These are phyloP conservation scores for Aspergillus neotritici DNA, from an alignment of 2,329 filamentous ascomycete species.

Conservation along the genomic window DNA sequence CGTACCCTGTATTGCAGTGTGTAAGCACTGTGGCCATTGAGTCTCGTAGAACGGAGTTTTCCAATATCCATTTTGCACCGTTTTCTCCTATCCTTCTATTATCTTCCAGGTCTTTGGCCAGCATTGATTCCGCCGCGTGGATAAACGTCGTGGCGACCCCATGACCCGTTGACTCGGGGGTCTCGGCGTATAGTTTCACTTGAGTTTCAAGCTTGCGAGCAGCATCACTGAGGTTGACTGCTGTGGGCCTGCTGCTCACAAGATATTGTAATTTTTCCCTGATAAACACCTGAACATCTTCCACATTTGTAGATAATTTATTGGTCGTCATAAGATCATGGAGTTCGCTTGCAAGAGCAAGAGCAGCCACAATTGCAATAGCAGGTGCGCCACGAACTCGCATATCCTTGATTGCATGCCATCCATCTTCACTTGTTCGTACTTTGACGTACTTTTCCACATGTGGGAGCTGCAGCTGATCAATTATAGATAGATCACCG, in stretches of 20 bases:
- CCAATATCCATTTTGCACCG: constrained; percentile 76
- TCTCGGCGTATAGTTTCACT: constrained; percentile 45
- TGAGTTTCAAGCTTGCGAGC: constrained; percentile 69
- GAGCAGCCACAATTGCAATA: constrained; percentile 93
- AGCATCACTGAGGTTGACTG: constrained; percentile 89
- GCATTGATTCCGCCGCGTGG: constrained; percentile 74
- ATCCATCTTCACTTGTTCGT: constrained; percentile 53
- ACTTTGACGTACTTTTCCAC: constrained; percentile 53
- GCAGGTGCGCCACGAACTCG: constrained; percentile 72
- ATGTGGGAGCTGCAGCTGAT: constrained; percentile 59
- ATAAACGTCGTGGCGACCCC: constrained; percentile 67
- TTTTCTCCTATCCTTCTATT: constrained; percentile 79
- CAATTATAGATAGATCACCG: constrained; percentile 55
- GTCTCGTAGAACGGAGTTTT: constrained; percentile 48
- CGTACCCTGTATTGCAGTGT: constrained; percentile 92
- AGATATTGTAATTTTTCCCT: constrained; percentile 75
- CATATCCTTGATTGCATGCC: constrained; percentile 63
- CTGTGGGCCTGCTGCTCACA: constrained; percentile 82
- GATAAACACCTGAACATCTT: constrained; percentile 64
- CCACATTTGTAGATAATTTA: constrained; percentile 47
- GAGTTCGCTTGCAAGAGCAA: constrained; percentile 82
- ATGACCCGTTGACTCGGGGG: constrained; percentile 30
- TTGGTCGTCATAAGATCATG: constrained; percentile 38
- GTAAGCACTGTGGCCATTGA: constrained; percentile 75
- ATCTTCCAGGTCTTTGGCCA: constrained; percentile 78